Conservation (phyloP, 2,329 filamentous ascomycete genomes). For the Pseudodiploospora longispora region DNA sequence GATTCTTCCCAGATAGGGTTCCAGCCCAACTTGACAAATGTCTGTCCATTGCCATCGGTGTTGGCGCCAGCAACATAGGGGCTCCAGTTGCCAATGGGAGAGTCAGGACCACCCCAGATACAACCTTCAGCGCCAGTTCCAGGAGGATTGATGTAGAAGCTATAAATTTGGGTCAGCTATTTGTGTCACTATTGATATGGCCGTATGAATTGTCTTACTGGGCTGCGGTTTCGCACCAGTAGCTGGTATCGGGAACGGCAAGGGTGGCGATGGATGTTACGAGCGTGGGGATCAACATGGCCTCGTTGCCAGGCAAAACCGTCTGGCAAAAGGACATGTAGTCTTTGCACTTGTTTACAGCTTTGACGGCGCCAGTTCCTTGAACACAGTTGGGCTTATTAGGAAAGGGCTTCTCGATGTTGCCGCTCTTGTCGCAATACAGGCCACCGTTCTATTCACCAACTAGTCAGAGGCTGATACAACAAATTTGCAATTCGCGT, state of each 20-base stretch:
- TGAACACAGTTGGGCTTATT: constrained; percentile 60
- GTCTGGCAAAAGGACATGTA: constrained; percentile 70
- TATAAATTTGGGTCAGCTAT: constrained; percentile 20
- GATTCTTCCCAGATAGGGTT: constrained; percentile 64
- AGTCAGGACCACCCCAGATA: constrained; percentile 57
- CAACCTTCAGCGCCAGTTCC: constrained; percentile 58
- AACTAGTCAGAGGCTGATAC: constrained; percentile 1
- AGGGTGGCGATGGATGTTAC: constrained; percentile 50
- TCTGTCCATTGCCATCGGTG: constrained; percentile 53
- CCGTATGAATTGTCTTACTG: constrained; percentile 47
- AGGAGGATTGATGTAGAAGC: constrained; percentile 72
- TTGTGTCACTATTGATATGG: neutral
- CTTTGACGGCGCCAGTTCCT: constrained; percentile 57
- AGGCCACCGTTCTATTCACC: constrained; percentile 58
- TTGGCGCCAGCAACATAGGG: constrained; percentile 73
- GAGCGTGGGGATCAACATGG: constrained; percentile 73
- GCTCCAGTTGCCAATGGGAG: constrained; percentile 66
- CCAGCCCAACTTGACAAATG: constrained; percentile 68
- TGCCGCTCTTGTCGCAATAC: constrained; percentile 59
- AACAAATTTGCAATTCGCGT: neutral
- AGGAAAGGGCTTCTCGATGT: constrained; percentile 61
- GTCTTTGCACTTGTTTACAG: constrained; percentile 55
- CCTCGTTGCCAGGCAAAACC: constrained; percentile 69
- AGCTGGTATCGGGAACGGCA: constrained; percentile 60
- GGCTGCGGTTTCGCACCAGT: constrained; percentile 66